Conservation (phyloP, 2,329 filamentous ascomycete genomes). For the Hymenoscyphus salicellus region DNA sequence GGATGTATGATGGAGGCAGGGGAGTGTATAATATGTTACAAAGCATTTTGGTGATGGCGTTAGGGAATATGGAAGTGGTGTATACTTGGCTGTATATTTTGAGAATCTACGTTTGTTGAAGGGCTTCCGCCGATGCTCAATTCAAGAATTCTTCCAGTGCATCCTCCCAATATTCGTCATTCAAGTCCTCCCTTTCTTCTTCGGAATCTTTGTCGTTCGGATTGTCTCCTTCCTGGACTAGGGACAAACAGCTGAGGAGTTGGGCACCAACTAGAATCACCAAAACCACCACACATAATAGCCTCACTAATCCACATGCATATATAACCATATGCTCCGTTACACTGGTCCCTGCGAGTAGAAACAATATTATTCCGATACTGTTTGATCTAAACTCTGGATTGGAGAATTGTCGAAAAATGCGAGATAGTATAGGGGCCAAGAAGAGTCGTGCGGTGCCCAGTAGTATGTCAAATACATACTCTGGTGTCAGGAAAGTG, state of each 20-base stretch:
- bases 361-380: not conserved
- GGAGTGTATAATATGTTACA: slow-evolving; percentile 7
- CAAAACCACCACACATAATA: not conserved
- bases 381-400: not conserved
- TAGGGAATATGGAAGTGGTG: slow-evolving; percentile 8
- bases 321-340: not conserved
- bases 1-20: not conserved
- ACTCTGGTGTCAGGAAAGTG: not conserved
- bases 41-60: slow-evolving; percentile 1
- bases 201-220: not conserved
- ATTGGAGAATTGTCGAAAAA: not conserved
- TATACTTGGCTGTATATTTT: slow-evolving; percentile 8
- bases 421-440: not conserved
- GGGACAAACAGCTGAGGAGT: not conserved
- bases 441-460: not conserved
- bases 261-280: not conserved
- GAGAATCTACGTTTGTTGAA: slow-evolving; percentile 1
- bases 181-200: not conserved
- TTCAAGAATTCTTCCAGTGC: not conserved
- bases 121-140: not conserved
- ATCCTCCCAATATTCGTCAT: not conserved
- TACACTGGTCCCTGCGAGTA: not conserved
- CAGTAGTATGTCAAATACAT: not conserved
- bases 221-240: not conserved
- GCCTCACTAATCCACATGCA: not conserved